Evolutionary conservation across 768 basidiomycete genomes (phyloP), one percentile per base, ranked within the genome.

Genomic region (Hericium coralloides): DNA sequence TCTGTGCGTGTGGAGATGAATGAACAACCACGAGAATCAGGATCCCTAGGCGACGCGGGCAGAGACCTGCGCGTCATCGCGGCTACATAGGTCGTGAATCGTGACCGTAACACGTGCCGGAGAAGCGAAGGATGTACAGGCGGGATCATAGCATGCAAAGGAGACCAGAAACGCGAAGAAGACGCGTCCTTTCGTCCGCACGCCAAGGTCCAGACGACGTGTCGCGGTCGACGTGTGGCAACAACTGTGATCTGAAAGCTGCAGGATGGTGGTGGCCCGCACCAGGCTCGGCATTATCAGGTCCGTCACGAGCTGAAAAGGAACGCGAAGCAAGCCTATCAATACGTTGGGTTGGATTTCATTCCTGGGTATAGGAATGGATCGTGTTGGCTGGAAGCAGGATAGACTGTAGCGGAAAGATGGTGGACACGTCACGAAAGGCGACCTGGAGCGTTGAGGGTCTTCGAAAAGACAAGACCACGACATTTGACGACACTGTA

Each of bases 1-100:
- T 31, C 43, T 45, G 43, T 45, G 43, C 52, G 57, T 59, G 57
- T 55, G 53, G 47, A 5, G n/a, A 18, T 18, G 25, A 41, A 23
- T 26, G 15, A 15, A n/a, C 20, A 20, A n/a, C 18, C 43, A 31
- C 31, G 2, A 45, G 43, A 45, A 20, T n/a, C 9, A 20, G 43
- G 43, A n/a, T n/a, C 43, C 43, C 15, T n/a, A 45, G 43, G 43
- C 43, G 20, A 6, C 43, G 12, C 43, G n/a, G 43, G 43, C 43
- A 45, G 43, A 45, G 43, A 45, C 12, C 43, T 20, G 43, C 7
- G 9, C n/a, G 20, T 15, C 43, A n/a, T 9, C 43, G 43, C 20
- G 17, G 43, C 2, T 10, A 5, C n/a, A 31, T 1, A 45, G 2
- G 7, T 45, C 6, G 17, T n/a, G 17, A n/a, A 45, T 45, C 43